Evolutionary conservation across 768 basidiomycete species (phyloP), one percentile per base, ranked within the genome.

Genomic region (Kwoniella heveanensis): DNA sequence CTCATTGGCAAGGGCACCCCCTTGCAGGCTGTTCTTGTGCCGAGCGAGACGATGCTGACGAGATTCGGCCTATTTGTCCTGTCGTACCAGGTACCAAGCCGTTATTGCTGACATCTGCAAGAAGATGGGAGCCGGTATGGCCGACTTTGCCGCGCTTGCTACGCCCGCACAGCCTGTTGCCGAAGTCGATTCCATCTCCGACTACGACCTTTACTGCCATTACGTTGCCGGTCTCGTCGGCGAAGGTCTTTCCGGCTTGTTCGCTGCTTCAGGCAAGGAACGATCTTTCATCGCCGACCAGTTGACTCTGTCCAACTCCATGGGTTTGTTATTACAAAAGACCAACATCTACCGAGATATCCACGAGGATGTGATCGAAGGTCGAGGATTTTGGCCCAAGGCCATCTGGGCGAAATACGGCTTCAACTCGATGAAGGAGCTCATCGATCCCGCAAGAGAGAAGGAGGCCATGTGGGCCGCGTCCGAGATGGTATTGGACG

Each of bases 171-270:
- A 69, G 36, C 78, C 80, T 29, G 80, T 80, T 55, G 87, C 87
- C 54, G 82, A 85, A 48, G 84, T 96, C 58, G 85, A 86, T 49
- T 87, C 88, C 6, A 81, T 92, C 57, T 83, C 86, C 37, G 92
- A 96, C 69, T 99, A 93, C 82, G 92, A 97, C 79, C 85, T 99
- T 15, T 99, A 99, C 81, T 99, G 95, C 78, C 95, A 99, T 80
- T 97, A 93, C 77, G 95, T 98, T 70, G 95, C 95, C 0, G 95
- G 95, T 2, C 88, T 99, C 60, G 95, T 98, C 63, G 95, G 95
- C 36, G 94, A 98, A 80, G 94, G 94, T 50, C 86, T 95, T 30
- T 92, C 91, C 0, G 86, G 91, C 13, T 83, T 98, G 47, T 95
- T 92, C 83, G 83, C 90, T 17, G 89, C 89, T 2, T 91, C 92